Percentiles rank a stretch among this genome's conserved stretches.
Conservation (phyloP, 2,329 filamentous ascomycete genomes). For the Phoma sp. region DNA sequence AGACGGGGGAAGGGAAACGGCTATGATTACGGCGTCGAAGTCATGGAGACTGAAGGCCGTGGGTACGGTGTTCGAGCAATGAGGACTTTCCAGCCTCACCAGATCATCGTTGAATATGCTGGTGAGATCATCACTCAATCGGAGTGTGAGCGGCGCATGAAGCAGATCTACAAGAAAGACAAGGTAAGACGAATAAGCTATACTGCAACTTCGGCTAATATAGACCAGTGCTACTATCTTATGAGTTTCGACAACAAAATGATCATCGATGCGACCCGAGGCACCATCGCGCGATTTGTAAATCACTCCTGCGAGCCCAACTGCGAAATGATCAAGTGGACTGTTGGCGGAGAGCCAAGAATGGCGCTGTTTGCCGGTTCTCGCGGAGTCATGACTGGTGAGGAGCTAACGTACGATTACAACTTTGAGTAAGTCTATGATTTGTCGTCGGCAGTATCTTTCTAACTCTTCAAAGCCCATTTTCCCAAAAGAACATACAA, state of each 20-base stretch:
- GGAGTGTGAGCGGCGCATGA: constrained; percentile 94
- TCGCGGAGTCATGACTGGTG: constrained; percentile 87
- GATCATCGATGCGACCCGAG: constrained; percentile 96
- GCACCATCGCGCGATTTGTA: constrained; percentile 95
- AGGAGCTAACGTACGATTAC: constrained; percentile 95
- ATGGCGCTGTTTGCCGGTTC: constrained; percentile 98
- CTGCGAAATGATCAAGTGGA: constrained; percentile 98
- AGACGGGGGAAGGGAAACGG: constrained; percentile 75
- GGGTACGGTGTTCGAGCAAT: constrained; percentile 93
- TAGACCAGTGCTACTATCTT: constrained; percentile 85
- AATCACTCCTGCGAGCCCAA: constrained; percentile 98
- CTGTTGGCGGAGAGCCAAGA: constrained; percentile 87
- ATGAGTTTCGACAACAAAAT: constrained; percentile 99
- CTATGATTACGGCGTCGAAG: constrained; percentile 92
- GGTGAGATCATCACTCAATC: constrained; percentile 96
- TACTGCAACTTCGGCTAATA: constrained; percentile 23
- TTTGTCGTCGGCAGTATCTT: not conserved
- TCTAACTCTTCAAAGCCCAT: constrained; percentile 35
- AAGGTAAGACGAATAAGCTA: constrained; percentile 65
- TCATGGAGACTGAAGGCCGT: constrained; percentile 86
- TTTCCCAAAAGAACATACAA: constrained; percentile 68
- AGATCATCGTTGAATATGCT: constrained; percentile 98
- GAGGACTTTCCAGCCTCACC: constrained; percentile 82
- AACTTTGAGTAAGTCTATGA: constrained; percentile 68
- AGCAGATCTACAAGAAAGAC: constrained; percentile 90